A percentile compares a stretch with the other conserved stretches of the same genome.
These are phyloP conservation scores for Arabidopsis lyrata DNA, from an alignment of 441 rosid species.

Conservation along the genomic window DNA sequence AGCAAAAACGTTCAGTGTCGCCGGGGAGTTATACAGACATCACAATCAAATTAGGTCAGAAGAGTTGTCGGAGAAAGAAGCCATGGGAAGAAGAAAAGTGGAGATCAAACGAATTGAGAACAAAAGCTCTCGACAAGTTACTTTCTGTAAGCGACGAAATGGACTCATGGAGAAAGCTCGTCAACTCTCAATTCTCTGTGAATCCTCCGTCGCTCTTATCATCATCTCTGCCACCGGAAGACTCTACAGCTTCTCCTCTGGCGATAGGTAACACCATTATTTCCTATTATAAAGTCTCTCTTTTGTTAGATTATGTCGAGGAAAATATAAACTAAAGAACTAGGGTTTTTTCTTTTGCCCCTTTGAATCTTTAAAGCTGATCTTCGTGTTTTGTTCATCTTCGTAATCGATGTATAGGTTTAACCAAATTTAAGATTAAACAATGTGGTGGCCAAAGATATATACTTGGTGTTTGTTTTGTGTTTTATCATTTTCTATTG, in stretches of 20 bases:
- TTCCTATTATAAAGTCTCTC: background rate
- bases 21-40: slow-evolving; percentile 10
- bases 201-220: slow-evolving; percentile 62
- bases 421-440: slow-evolving; percentile 11
- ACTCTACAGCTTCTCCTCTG: slow-evolving; percentile 53
- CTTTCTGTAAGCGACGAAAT: slow-evolving; percentile 56
- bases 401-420: slow-evolving; percentile 2
- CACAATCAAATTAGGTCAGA: slow-evolving; percentile 14
- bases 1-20: background rate
- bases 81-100: slow-evolving; percentile 61
- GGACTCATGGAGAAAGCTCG: slow-evolving; percentile 45
- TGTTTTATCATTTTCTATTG: background rate
- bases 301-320: background rate
- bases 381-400: background rate
- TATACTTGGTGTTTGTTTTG: slow-evolving; percentile 33
- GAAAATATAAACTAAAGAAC: background rate
- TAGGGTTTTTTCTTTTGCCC: slow-evolving; percentile 19
- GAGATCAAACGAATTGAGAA: slow-evolving; percentile 63
- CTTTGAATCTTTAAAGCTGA: slow-evolving; percentile 2
- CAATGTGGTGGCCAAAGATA: slow-evolving; percentile 21
- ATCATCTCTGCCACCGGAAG: slow-evolving; percentile 71
- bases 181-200: slow-evolving; percentile 43
- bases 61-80: slow-evolving; percentile 15
- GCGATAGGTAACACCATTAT: slow-evolving; percentile 34
- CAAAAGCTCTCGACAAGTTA: slow-evolving; percentile 55